Evolutionary conservation across 2,329 filamentous ascomycete genomes (phyloP).

Genomic region (Fusarium dimerum): DNA sequence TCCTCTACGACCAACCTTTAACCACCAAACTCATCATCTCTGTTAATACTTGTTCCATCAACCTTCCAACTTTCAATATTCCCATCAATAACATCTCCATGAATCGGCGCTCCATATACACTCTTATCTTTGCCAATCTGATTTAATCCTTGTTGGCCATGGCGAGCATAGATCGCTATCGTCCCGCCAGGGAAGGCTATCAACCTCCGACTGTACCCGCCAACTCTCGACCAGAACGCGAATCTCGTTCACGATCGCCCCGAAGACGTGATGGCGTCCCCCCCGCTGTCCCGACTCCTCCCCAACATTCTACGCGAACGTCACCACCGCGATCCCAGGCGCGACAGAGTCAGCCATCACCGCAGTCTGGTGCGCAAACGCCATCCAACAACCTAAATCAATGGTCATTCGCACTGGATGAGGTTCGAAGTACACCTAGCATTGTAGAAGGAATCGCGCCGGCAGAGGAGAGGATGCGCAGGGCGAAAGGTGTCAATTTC

Average conservation of each 20-base stretch:
- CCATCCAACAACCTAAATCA: constrained; percentile 54
- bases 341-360: constrained; percentile 45
- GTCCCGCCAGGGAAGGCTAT: constrained; percentile 58
- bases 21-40: constrained; percentile 4
- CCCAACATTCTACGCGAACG: constrained; percentile 54
- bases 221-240: constrained; percentile 42
- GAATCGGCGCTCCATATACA: constrained; percentile 19
- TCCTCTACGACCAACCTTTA: not conserved
- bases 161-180: constrained; percentile 63
- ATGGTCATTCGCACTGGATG: constrained; percentile 87
- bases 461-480: constrained; percentile 75
- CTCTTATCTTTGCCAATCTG: constrained; percentile 24
- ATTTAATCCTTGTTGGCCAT: constrained; percentile 39
- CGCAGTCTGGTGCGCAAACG: constrained; percentile 42
- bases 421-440: constrained; percentile 80
- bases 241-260: constrained; percentile 50
- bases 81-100: constrained; percentile 26
- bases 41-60: constrained; percentile 19
- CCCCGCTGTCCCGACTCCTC: constrained; percentile 63
- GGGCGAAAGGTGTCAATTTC: constrained; percentile 94
- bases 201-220: constrained; percentile 51
- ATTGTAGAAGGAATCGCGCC: constrained; percentile 78
- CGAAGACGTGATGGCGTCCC: constrained; percentile 55
- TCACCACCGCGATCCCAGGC: constrained; percentile 55
- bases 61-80: constrained; percentile 8